phyloP scores from a whole-genome alignment of 2,329 filamentous ascomycete genomes.

The Penicillium sp. region DNA sequence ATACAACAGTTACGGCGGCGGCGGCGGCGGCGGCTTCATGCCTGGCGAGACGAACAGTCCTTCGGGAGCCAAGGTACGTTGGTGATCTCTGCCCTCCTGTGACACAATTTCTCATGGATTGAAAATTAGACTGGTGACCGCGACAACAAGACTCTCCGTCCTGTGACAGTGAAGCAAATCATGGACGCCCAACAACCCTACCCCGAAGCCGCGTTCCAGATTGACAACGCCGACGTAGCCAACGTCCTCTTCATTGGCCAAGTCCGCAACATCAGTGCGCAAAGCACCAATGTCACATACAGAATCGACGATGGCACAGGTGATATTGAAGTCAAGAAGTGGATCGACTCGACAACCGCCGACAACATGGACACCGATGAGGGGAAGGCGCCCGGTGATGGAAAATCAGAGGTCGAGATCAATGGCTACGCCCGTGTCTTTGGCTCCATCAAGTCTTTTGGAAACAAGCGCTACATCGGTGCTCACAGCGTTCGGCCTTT shows the following conservation, averaged over 20 bases:
- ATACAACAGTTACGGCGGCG: conserved; percentile 53
- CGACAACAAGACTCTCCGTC: conserved; percentile 79
- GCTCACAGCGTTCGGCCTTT: conserved; percentile 80
- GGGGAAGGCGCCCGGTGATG: conserved; percentile 42
- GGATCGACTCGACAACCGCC: conserved; percentile 46
- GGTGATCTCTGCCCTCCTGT: background rate
- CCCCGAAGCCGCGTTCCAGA: conserved; percentile 74
- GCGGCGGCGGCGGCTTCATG: conserved; percentile 63
- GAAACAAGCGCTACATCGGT: conserved; percentile 77
- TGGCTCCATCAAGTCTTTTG: conserved; percentile 81
- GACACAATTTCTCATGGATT: background rate
- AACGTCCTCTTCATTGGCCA: conserved; percentile 87
- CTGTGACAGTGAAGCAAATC: conserved; percentile 94
- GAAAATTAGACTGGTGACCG: conserved; percentile 50
- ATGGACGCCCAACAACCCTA: conserved; percentile 77
- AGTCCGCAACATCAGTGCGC: conserved; percentile 81
- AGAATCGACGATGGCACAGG: conserved; percentile 94
- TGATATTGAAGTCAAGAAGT: conserved; percentile 70
- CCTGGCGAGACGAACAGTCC: conserved; percentile 53
- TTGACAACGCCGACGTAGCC: conserved; percentile 74
- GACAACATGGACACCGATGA: conserved; percentile 50
- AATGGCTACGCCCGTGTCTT: conserved; percentile 83
- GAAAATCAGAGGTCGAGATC: conserved; percentile 61
- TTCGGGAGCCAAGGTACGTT: conserved; percentile 43
- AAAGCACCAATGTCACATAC: conserved; percentile 89